Conservation (phyloP, 2,329 filamentous ascomycete genomes). For the Acrocalymma vagum region DNA sequence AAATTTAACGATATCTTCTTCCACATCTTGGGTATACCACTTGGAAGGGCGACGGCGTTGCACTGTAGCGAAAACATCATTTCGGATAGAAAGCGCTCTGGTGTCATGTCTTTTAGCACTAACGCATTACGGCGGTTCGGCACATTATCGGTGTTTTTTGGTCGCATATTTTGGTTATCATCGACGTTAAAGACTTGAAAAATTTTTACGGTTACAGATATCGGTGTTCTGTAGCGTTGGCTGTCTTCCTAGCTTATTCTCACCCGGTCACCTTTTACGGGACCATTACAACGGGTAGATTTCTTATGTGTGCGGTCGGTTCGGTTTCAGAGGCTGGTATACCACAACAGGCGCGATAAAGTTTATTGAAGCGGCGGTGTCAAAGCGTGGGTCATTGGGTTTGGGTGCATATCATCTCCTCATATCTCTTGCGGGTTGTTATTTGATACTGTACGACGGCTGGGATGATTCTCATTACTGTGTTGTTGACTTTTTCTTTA, state of each 20-base stretch:
- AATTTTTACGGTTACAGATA: conserved; percentile 45
- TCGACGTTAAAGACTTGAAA: conserved; percentile 45
- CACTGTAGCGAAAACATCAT: conserved; percentile 44
- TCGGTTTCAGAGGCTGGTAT: conserved; percentile 47
- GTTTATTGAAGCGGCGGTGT: conserved; percentile 50
- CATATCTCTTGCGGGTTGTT: conserved; percentile 33
- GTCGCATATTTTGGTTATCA: conserved; percentile 45
- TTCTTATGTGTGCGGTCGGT: conserved; percentile 50
- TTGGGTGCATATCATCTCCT: conserved; percentile 42
- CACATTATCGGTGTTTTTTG: conserved; percentile 48
- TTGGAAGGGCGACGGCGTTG: conserved; percentile 51
- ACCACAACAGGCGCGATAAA: conserved; percentile 48
- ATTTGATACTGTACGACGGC: conserved; percentile 49
- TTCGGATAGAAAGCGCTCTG: conserved; percentile 49
- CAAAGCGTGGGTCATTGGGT: conserved; percentile 41
- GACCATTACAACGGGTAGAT: conserved; percentile 48
- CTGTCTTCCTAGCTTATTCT: conserved; percentile 39
- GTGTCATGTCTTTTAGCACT: conserved; percentile 48
- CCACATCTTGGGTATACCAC: conserved; percentile 52
- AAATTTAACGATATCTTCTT: conserved; percentile 53
- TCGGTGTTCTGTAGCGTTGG: conserved; percentile 45
- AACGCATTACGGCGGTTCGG: conserved; percentile 51
- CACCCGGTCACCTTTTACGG: conserved; percentile 32
- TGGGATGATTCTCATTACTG: conserved; percentile 49
- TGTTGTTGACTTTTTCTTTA: conserved; percentile 31